Conservation (phyloP, 2,329 filamentous ascomycete genomes). For the Claviceps humidiphila region DNA sequence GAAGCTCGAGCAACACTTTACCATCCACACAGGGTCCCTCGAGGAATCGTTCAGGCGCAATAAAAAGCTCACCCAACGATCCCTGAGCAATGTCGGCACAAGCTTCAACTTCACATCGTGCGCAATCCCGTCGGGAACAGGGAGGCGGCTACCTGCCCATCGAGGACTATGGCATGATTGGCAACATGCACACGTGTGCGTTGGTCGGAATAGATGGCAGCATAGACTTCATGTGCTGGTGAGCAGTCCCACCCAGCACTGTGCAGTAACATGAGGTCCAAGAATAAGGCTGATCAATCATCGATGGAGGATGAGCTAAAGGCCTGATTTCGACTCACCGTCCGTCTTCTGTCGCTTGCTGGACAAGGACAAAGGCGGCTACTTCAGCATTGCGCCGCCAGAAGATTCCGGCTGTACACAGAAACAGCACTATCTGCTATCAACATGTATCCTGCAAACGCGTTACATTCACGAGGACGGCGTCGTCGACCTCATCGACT, state of each 20-base stretch:
- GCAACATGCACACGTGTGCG: slow-evolving; percentile 68
- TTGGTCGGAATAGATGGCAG: slow-evolving; percentile 62
- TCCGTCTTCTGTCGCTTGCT: slow-evolving; percentile 62
- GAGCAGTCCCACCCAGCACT: slow-evolving; percentile 12
- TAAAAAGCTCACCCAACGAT: not conserved
- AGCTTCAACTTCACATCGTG: slow-evolving; percentile 19
- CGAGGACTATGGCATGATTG: slow-evolving; percentile 69
- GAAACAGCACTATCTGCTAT: slow-evolving; percentile 67
- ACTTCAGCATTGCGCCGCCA: slow-evolving; percentile 54
- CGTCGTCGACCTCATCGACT: slow-evolving; percentile 60
- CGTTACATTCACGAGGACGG: slow-evolving; percentile 66
- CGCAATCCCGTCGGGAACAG: slow-evolving; percentile 20
- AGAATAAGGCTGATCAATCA: not conserved
- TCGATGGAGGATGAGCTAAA: slow-evolving; percentile 15
- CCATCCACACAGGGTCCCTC: not conserved
- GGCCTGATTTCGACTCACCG: slow-evolving; percentile 69
- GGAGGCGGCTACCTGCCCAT: slow-evolving; percentile 44
- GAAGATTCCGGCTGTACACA: slow-evolving; percentile 43
- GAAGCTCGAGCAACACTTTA: not conserved
- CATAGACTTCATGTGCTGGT: slow-evolving; percentile 69
- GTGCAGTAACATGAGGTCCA: not conserved
- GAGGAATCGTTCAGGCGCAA: too few relatives aligned
- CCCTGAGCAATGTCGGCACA: slow-evolving; percentile 18
- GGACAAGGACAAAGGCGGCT: slow-evolving; percentile 61
- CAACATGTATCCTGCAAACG: slow-evolving; percentile 63